Evolutionary conservation across 106 monocot genomes (phyloP).

Genomic region (Acorus calamus): DNA sequence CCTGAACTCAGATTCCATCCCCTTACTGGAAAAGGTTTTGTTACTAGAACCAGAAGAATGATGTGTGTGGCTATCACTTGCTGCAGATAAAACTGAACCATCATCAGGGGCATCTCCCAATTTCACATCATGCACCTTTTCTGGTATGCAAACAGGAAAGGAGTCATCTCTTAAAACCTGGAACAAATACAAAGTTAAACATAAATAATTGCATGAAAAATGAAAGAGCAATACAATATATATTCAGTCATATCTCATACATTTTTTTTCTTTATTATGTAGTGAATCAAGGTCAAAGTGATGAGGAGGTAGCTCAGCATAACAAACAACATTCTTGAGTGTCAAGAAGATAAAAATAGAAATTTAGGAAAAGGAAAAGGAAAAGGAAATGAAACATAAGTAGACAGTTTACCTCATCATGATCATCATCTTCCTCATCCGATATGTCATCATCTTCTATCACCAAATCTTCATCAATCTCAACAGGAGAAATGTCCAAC

Average conservation of each 20-base stretch:
- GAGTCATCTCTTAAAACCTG: slow-evolving; percentile 74
- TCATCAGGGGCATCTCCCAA: slow-evolving; percentile 75
- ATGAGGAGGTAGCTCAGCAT: no score
- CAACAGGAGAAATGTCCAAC: slow-evolving; percentile 68
- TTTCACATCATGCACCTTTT: slow-evolving; percentile 95
- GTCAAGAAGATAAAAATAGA: neutral
- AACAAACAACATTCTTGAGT: no score
- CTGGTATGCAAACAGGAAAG: slow-evolving; percentile 65
- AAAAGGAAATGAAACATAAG: neutral
- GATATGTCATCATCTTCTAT: slow-evolving; percentile 88
- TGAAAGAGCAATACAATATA: neutral
- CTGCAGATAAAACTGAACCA: slow-evolving; percentile 32
- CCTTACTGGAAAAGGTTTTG: slow-evolving; percentile 26
- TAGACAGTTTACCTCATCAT: slow-evolving; percentile 47
- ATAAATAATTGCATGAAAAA: neutral
- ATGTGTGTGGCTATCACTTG: slow-evolving; percentile 45
- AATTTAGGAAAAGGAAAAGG: neutral
- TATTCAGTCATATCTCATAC: no score
- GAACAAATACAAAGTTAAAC: neutral
- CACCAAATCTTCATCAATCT: slow-evolving; percentile 84
- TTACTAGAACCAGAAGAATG: slow-evolving; percentile 51
- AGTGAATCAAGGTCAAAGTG: no score
- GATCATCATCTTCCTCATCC: slow-evolving; percentile 92
- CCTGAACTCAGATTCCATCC: slow-evolving; percentile 45
- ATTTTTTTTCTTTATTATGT: no score